Percentiles rank a stretch among this genome's conserved stretches.
Conservation (phyloP, 1,284 basidiomycete species). For the Vanrija humicola region DNA sequence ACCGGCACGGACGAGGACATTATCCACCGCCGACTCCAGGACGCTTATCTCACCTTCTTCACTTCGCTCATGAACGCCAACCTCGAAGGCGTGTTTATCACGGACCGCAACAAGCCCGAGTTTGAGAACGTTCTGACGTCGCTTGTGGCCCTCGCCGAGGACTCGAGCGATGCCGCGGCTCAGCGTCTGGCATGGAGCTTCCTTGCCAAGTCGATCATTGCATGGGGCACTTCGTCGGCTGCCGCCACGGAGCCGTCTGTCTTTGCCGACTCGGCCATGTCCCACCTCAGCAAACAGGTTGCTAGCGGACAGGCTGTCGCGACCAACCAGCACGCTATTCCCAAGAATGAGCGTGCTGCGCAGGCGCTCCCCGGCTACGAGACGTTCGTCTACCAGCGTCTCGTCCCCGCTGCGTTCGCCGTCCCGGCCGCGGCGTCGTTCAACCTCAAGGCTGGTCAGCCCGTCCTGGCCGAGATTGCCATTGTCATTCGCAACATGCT, state of each 20-base stretch:
- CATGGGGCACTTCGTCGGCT: constrained; percentile 66
- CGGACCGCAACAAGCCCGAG: constrained; percentile 72
- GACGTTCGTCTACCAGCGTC: constrained; percentile 81
- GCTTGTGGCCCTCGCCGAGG: constrained; percentile 61
- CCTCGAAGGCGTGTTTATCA: constrained; percentile 72
- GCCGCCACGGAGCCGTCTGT: constrained; percentile 38
- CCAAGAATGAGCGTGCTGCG: constrained; percentile 40
- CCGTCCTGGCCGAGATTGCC: constrained; percentile 82
- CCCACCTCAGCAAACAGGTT: constrained; percentile 47
- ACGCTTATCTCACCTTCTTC: constrained; percentile 81
- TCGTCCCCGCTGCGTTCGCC: constrained; percentile 78
- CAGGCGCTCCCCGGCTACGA: constrained; percentile 84
- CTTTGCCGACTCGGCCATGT: constrained; percentile 39
- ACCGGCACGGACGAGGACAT: constrained; percentile 88
- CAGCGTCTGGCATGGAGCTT: constrained; percentile 80
- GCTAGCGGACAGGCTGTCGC: constrained; percentile 37
- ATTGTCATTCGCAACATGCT: constrained; percentile 75
- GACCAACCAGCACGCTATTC: constrained; percentile 37
- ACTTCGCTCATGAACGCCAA: constrained; percentile 76
- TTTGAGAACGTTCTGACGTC: constrained; percentile 72
- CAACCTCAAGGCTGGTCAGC: constrained; percentile 79
- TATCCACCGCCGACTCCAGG: constrained; percentile 79
- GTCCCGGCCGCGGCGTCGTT: constrained; percentile 75
- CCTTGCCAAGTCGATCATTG: constrained; percentile 63
- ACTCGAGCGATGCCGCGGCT: constrained; percentile 66